Percentiles rank a stretch among this genome's conserved stretches.
These are phyloP conservation scores for Chamaenerion angustifolium DNA, from an alignment of 345 rosid species.

Conservation along the genomic window DNA sequence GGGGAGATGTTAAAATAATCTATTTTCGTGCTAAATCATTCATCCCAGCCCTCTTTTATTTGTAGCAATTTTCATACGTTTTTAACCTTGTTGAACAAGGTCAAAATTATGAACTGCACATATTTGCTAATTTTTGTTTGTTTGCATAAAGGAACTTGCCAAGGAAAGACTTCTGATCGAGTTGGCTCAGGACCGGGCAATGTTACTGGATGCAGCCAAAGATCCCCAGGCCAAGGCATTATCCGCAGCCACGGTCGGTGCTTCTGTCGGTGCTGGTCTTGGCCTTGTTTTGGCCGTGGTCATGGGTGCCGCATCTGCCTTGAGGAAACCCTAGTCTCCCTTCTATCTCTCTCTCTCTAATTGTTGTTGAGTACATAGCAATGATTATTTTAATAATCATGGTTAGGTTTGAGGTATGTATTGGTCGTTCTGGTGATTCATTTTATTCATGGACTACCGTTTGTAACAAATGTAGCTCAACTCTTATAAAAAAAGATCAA, in stretches of 20 bases:
- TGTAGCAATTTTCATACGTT: too few species aligned
- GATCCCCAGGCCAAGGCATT: conserved; percentile 41
- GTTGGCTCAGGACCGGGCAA: conserved; percentile 43
- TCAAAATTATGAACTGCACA: too few species aligned
- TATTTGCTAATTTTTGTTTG: not conserved
- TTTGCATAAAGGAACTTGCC: conserved; percentile 52
- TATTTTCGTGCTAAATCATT: too few species aligned
- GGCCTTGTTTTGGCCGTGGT: conserved; percentile 87
- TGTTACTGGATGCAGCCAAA: conserved; percentile 16
- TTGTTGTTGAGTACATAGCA: conserved; percentile 6
- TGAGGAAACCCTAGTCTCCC: conserved; percentile 52
- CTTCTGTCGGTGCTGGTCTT: conserved; percentile 91
- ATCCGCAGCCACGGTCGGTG: conserved; percentile 85
- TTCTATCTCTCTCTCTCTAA: not conserved
- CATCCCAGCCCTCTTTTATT: too few species aligned
- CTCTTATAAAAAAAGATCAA: too few species aligned
- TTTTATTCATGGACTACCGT: conserved; percentile 13
- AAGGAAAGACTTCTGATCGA: conserved; percentile 28
- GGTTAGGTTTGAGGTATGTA: conserved; percentile 2
- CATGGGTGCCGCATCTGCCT: conserved; percentile 93
- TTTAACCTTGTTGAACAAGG: too few species aligned
- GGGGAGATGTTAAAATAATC: too few species aligned
- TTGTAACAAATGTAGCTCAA: too few species aligned
- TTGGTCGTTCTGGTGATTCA: conserved; percentile 11
- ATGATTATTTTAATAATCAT: not conserved